Percentiles rank a stretch among this genome's conserved stretches.
Conservation (phyloP, 768 basidiomycete genomes). For the Lentinula lateritia region DNA sequence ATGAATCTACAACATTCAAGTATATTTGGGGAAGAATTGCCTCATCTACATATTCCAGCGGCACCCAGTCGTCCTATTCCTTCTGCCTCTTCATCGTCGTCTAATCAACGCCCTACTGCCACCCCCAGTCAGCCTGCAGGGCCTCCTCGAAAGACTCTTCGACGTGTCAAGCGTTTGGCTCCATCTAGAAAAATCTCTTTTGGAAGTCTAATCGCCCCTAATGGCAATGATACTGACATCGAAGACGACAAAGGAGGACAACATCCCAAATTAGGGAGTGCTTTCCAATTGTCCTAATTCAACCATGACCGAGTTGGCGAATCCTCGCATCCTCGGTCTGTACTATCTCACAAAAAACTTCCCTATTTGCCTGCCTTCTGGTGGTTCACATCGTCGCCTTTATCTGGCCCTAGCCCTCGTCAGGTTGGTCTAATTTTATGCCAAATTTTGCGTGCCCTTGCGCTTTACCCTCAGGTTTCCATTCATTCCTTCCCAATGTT, state of each 20-base stretch:
- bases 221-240: constrained; percentile 31
- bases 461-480: not conserved
- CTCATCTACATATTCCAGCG: constrained; percentile 31
- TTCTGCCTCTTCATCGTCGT: constrained; percentile 1
- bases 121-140: constrained; percentile 13
- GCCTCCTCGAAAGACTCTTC: constrained; percentile 31
- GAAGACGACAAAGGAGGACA: constrained; percentile 27
- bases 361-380: not conserved
- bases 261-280: constrained; percentile 53
- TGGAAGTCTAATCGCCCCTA: constrained; percentile 38
- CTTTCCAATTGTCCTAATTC: constrained; percentile 48
- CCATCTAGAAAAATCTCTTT: constrained; percentile 64
- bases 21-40: constrained; percentile 64
- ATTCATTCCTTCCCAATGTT: not conserved
- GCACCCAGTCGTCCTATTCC: constrained; percentile 12
- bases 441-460: not conserved
- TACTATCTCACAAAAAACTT: not conserved
- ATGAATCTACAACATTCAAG: constrained; percentile 55
- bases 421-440: not conserved
- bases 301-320: not conserved
- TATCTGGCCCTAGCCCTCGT: not conserved
- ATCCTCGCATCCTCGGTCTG: not conserved
- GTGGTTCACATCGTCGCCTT: not conserved
- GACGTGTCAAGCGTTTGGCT: constrained; percentile 42
- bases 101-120: constrained; percentile 11